Percentiles rank a stretch among this genome's conserved stretches.
These are phyloP conservation scores for Staphylotrichum longicolle DNA, from an alignment of 495 filamentous ascomycete genomes.

Conservation along the genomic window DNA sequence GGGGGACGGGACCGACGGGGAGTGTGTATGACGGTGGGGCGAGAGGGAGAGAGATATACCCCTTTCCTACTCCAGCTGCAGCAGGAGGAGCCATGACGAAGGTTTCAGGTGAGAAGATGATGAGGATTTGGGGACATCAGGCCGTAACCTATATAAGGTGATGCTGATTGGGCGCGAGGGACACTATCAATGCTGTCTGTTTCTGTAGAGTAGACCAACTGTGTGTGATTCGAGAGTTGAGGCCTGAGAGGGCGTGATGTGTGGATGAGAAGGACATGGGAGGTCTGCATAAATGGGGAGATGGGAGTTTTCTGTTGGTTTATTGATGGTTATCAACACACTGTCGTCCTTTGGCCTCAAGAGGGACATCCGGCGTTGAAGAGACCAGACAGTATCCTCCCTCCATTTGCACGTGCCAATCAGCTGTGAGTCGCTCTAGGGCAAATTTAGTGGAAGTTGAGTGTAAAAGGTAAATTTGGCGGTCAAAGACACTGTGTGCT, in stretches of 20 bases:
- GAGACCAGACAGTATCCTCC: not conserved
- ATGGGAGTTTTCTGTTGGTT: not conserved
- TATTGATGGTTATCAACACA: not conserved
- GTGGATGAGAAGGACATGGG: not conserved
- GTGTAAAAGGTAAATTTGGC: too few relatives aligned
- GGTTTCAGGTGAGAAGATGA: too few relatives aligned
- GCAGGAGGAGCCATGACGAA: too few relatives aligned
- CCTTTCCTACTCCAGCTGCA: not conserved
- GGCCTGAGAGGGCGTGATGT: not conserved
- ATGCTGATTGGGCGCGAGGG: not conserved
- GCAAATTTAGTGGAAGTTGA: too few relatives aligned
- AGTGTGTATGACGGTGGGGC: not conserved
- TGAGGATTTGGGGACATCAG: not conserved
- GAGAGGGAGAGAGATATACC: not conserved
- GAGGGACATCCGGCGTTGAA: not conserved
- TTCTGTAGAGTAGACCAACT: not conserved
- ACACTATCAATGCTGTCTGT: not conserved
- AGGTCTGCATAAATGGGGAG: not conserved
- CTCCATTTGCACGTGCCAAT: too few relatives aligned
- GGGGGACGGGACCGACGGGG: not conserved
- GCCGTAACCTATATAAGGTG: too few relatives aligned
- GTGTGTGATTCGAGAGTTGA: not conserved
- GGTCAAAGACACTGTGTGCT: too few relatives aligned
- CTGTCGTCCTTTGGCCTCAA: too few relatives aligned
- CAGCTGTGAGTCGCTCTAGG: too few relatives aligned